A percentile compares a stretch with the other conserved stretches of the same genome.
These are phyloP conservation scores for Suillus subaureus DNA, from an alignment of 768 basidiomycete species.

Conservation along the genomic window DNA sequence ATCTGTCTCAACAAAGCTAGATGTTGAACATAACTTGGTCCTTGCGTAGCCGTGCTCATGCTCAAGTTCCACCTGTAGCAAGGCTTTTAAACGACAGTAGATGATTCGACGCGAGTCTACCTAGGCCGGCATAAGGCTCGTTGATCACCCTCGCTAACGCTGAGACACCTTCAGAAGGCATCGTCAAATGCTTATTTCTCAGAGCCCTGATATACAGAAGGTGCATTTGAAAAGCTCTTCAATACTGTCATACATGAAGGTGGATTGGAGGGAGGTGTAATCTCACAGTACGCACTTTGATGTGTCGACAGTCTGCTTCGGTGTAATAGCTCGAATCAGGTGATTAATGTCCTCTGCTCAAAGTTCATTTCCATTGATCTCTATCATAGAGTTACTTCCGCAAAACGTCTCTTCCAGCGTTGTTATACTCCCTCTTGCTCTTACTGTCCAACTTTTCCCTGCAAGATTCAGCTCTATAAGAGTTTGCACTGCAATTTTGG, in stretches of 20 bases:
- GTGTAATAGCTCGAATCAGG: slow-evolving; percentile 95
- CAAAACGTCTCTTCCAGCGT: slow-evolving; percentile 74
- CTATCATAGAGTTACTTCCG: slow-evolving; percentile 87
- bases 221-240: slow-evolving; percentile 95
- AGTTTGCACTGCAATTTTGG: slow-evolving; percentile 97
- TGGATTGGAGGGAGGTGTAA: slow-evolving; percentile 88
- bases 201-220: slow-evolving; percentile 95
- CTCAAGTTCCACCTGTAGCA: not conserved
- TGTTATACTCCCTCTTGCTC: slow-evolving; percentile 67
- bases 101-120: not conserved
- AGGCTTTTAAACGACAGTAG: not conserved
- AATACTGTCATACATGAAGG: slow-evolving; percentile 85
- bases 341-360: slow-evolving; percentile 31
- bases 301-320: slow-evolving; percentile 87
- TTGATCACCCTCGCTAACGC: slow-evolving; percentile 2
- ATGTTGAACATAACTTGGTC: slow-evolving; percentile 1
- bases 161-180: slow-evolving; percentile 59
- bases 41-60: not conserved
- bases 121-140: slow-evolving; percentile 2
- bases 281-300: slow-evolving; percentile 81
- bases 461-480: slow-evolving; percentile 69
- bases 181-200: slow-evolving; percentile 75
- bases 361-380: slow-evolving; percentile 18
- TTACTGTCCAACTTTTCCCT: slow-evolving; percentile 67
- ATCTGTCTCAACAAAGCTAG: slow-evolving; percentile 1